These are phyloP conservation scores for Melaleuca alternifolia DNA, from an alignment of 345 rosid genomes.

Conservation along the genomic window DNA sequence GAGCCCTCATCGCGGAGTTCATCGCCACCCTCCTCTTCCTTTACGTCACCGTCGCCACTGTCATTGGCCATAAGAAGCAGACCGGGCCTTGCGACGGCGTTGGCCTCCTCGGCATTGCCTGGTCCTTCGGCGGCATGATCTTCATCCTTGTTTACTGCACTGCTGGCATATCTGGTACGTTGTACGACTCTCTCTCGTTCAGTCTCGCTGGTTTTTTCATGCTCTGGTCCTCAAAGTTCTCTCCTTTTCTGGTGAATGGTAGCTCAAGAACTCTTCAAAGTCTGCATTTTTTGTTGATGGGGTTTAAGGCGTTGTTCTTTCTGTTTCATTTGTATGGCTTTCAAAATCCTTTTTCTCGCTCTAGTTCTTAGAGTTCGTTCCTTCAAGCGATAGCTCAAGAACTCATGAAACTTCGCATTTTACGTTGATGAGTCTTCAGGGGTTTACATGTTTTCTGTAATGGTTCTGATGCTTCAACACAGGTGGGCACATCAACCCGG, in stretches of 20 bases:
- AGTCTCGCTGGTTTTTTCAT: background rate
- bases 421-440: background rate
- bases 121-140: slow-evolving; percentile 94
- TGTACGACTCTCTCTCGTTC: background rate
- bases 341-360: background rate
- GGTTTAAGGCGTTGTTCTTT: background rate
- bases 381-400: background rate
- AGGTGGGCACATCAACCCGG: slow-evolving; percentile 80
- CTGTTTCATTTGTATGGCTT: background rate
- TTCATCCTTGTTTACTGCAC: slow-evolving; percentile 66
- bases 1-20: slow-evolving; percentile 94
- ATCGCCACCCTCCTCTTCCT: slow-evolving; percentile 92
- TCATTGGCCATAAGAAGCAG: slow-evolving; percentile 68
- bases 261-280: background rate
- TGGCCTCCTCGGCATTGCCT: slow-evolving; percentile 84
- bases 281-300: background rate
- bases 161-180: slow-evolving; percentile 73
- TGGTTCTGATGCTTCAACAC: background rate
- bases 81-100: slow-evolving; percentile 60
- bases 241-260: background rate
- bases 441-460: background rate
- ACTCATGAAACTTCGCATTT: background rate
- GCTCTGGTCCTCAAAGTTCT: background rate
- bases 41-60: slow-evolving; percentile 71
- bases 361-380: background rate